phyloP scores from a whole-genome alignment of 1,284 basidiomycete genomes.

The Coniophora puteana region DNA sequence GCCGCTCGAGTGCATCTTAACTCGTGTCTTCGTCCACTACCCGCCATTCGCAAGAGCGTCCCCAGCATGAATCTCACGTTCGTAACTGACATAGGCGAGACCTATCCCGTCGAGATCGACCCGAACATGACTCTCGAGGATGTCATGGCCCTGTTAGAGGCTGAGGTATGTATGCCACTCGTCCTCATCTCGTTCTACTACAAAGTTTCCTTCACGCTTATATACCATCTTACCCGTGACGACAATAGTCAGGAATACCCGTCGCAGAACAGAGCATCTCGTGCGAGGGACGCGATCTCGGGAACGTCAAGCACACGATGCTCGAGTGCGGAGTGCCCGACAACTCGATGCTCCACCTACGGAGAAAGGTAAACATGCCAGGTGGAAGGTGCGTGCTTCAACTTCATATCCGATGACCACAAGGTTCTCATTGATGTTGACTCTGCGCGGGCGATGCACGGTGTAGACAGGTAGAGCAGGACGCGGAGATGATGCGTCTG shows the following conservation, averaged over 20 bases:
- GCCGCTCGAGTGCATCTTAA: too few relatives aligned
- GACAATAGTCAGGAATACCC: constrained; percentile 63
- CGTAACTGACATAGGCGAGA: constrained; percentile 71
- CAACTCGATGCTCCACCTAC: constrained; percentile 63
- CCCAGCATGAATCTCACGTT: constrained; percentile 78
- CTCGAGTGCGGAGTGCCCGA: constrained; percentile 56
- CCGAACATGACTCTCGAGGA: constrained; percentile 85
- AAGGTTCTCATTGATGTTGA: background rate
- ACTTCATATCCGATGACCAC: constrained; percentile 4
- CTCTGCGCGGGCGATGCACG: background rate
- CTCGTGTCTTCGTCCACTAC: background rate
- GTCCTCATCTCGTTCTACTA: background rate
- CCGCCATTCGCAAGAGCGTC: too few relatives aligned
- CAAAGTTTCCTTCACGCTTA: background rate
- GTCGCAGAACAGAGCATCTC: constrained; percentile 68
- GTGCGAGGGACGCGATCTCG: constrained; percentile 61
- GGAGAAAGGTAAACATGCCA: constrained; percentile 52
- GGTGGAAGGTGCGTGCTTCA: constrained; percentile 54
- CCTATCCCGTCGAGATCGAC: constrained; percentile 81
- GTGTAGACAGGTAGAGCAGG: constrained; percentile 60
- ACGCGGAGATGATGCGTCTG: constrained; percentile 87
- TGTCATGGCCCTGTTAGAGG: constrained; percentile 86
- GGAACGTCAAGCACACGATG: constrained; percentile 63
- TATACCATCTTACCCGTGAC: constrained; percentile 2
- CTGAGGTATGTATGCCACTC: constrained; percentile 60